phyloP scores from a whole-genome alignment of 768 basidiomycete genomes.

The Pleurotus giganteus region DNA sequence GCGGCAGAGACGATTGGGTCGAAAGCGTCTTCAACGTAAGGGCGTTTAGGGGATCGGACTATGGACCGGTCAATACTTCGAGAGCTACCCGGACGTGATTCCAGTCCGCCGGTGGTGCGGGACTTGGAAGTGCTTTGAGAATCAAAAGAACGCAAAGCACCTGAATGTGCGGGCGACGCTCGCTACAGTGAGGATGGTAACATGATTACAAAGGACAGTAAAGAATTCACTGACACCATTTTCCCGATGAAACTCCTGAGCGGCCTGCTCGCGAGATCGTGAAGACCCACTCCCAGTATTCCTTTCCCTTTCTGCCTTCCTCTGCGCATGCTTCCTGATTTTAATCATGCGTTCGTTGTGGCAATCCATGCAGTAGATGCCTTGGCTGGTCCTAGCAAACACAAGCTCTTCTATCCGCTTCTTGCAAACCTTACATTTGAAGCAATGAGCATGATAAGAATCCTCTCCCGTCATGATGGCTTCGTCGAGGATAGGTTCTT shows the following conservation, averaged over 20 bases:
- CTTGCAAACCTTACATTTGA: constrained; percentile 95
- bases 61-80: constrained; percentile 13
- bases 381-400: constrained; percentile 97
- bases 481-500: constrained; percentile 92
- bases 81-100: constrained; percentile 21
- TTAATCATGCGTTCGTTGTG: constrained; percentile 97
- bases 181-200: constrained; percentile 13
- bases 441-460: constrained; percentile 97
- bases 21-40: constrained; percentile 37
- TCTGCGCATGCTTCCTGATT: constrained; percentile 88
- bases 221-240: constrained; percentile 36
- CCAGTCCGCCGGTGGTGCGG: background rate
- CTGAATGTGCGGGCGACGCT: constrained; percentile 6
- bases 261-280: constrained; percentile 39
- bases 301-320: constrained; percentile 68
- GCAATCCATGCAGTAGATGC: constrained; percentile 98
- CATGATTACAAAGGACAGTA: constrained; percentile 2
- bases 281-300: constrained; percentile 39
- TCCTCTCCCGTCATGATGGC: constrained; percentile 99
- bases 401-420: constrained; percentile 96
- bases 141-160: background rate
- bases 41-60: constrained; percentile 27
- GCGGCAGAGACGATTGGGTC: constrained; percentile 21
- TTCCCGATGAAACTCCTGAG: constrained; percentile 35
- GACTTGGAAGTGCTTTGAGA: background rate